Base-by-base conservation (phyloP, 169 alveolate species). In the Theileria sp. region DNA sequence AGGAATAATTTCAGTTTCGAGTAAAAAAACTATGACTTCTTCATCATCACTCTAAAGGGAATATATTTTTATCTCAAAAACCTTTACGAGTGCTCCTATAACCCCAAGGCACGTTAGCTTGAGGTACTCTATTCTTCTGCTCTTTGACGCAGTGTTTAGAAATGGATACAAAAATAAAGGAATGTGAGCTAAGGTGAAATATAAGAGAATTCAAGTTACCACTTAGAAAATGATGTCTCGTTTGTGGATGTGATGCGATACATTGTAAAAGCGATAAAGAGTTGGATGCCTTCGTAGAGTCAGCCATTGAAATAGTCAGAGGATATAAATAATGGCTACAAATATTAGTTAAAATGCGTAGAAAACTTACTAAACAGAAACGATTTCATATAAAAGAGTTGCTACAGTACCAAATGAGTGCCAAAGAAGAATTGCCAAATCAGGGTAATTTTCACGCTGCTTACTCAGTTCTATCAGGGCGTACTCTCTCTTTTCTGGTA, bases 31-130 rank as follows among this genome's bases (percentile, higher is more conserved):
- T 30, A 98, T 97, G 36, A 98, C 99, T 72, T 97, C 98, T 49
- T 98, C 96, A 80, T 97, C 99, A 82, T 98, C 99, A 25, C 84
- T 86, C 93, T 88, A 74, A 9, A 30, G 44, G 10, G 21, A 0
- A 8, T 3, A 12, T 36, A 69, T 26, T n/a, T n/a, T 13, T 23
- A 9, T 17, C 1, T 13, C 1, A 0, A 61, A 50, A 17, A 97
- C 99, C 93, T 97, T 97, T 15, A 98, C 99, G 25, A 98, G 92
- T 30, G 99, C 99, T n/a, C 99, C 99, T 38, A 98, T 97, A 21
- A 98, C 99, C 34, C 99, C 99, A 32, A 98, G 89, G 12, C 98
- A 94, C 0, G 99, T 98, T 62, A 98, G 94, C 64, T 99, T 96
- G 65, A 98, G 86, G 86, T 97, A 98, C 92, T 98, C 99, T 83